These are phyloP conservation scores for Theileria luwenshuni DNA, from an alignment of 169 alveolate species.

Conservation along the genomic window DNA sequence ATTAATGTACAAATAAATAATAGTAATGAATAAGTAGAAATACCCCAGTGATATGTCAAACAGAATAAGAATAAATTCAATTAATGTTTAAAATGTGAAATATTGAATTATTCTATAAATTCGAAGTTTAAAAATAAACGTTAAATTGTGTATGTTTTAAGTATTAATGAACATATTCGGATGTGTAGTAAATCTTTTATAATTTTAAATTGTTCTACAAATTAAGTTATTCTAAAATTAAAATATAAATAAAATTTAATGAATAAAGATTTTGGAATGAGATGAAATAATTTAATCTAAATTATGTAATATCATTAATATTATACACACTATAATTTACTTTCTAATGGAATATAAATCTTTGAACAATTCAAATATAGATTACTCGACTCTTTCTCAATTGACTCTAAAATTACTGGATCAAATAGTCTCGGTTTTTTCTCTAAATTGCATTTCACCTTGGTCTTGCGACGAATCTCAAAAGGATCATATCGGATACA, in stretches of 20 bases:
- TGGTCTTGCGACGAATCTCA: slow-evolving; percentile 36
- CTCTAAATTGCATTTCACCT: slow-evolving; percentile 61
- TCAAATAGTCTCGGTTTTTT: slow-evolving; percentile 47
- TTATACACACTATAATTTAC: slow-evolving; percentile 19
- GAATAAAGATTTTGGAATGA: too few relatives aligned
- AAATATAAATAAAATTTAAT: too few relatives aligned
- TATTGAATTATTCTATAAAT: too few relatives aligned
- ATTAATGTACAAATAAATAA: too few relatives aligned
- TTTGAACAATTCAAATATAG: background rate
- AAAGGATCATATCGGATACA: slow-evolving; percentile 21
- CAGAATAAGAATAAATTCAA: background rate
- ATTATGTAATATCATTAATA: background rate
- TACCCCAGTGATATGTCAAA: background rate
- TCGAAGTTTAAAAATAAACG: too few relatives aligned
- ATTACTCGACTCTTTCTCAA: background rate
- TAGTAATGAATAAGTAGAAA: background rate
- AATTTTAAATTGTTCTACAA: too few relatives aligned
- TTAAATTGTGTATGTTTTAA: too few relatives aligned
- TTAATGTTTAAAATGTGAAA: background rate
- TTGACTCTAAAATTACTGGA: slow-evolving; percentile 28
- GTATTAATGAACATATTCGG: too few relatives aligned
- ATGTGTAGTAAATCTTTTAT: too few relatives aligned
- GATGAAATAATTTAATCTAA: background rate
- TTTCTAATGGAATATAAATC: background rate
- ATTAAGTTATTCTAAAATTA: background rate